These are phyloP conservation scores for Boletus bicolor DNA, from an alignment of 768 basidiomycete genomes.

Conservation along the genomic window DNA sequence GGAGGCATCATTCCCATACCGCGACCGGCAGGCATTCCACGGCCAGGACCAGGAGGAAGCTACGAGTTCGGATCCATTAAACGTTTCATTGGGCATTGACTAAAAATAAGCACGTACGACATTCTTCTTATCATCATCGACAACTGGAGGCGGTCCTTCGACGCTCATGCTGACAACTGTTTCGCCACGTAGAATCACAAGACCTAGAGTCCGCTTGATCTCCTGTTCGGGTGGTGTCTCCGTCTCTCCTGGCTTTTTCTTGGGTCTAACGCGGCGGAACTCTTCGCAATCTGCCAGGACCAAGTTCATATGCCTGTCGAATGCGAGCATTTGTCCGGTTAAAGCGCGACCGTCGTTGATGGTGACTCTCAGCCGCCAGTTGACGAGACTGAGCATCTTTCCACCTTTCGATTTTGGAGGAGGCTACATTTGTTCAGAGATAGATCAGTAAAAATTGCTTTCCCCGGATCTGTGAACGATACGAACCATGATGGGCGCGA, in stretches of 20 bases:
- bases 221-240: conserved; percentile 81
- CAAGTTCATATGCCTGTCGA: conserved; percentile 99
- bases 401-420: conserved; percentile 97
- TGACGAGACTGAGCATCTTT: conserved; percentile 96
- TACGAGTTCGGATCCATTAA: conserved; percentile 33
- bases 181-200: conserved; percentile 95
- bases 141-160: conserved; percentile 91
- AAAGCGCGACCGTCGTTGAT: conserved; percentile 96
- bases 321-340: conserved; percentile 98
- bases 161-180: conserved; percentile 93
- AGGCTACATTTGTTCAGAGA: conserved; percentile 48
- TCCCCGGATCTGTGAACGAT: conserved; percentile 12
- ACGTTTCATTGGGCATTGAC: conserved; percentile 1
- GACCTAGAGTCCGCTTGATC: conserved; percentile 93
- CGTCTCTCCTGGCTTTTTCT: conserved; percentile 80
- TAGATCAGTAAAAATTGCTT: conserved; percentile 7
- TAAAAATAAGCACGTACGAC: conserved; percentile 45
- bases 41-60: conserved; percentile 87
- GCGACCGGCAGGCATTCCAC: conserved; percentile 93
- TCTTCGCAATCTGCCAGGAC: conserved; percentile 98
- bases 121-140: conserved; percentile 87
- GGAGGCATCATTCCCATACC: conserved; percentile 96
- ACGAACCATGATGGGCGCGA: conserved; percentile 59
- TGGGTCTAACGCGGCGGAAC: conserved; percentile 87
- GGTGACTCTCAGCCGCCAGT: conserved; percentile 96